Conservation (phyloP, 345 rosid genomes). For the Lepidium didymum region DNA sequence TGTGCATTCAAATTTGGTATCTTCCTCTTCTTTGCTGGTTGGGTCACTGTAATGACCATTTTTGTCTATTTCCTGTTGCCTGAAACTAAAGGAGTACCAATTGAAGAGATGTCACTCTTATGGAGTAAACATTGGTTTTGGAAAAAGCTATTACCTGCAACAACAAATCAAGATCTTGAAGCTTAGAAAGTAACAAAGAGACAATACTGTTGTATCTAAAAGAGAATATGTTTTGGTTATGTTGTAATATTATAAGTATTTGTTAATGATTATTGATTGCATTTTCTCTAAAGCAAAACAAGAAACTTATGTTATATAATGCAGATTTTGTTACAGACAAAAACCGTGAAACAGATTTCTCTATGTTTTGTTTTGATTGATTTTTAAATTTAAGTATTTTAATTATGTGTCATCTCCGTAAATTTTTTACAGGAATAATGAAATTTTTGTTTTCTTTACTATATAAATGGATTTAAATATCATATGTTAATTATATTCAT, state of each 20-base stretch:
- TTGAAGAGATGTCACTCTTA: conserved; percentile 80
- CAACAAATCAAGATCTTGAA: conserved; percentile 5
- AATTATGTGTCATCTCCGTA: no score
- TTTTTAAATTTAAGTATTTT: no score
- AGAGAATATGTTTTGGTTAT: background rate
- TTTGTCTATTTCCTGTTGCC: conserved; percentile 70
- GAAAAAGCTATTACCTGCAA: conserved; percentile 51
- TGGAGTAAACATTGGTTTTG: conserved; percentile 97
- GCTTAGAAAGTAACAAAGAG: conserved; percentile 12
- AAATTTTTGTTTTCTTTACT: no score
- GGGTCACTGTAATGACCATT: conserved; percentile 73
- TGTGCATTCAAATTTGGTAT: conserved; percentile 78
- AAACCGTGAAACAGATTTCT: no score
- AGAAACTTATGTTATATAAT: background rate
- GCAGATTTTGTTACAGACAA: background rate
- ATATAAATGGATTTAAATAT: no score
- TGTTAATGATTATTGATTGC: no score
- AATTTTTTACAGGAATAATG: no score
- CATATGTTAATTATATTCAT: no score
- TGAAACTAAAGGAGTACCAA: conserved; percentile 87
- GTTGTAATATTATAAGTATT: background rate
- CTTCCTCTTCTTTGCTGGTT: conserved; percentile 82
- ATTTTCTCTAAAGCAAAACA: no score
- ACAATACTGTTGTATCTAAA: background rate
- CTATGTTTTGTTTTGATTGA: no score